Evolutionary conservation across 2,329 filamentous ascomycete genomes (phyloP).

Genomic region (Scopulariopsis brevicaulis): DNA sequence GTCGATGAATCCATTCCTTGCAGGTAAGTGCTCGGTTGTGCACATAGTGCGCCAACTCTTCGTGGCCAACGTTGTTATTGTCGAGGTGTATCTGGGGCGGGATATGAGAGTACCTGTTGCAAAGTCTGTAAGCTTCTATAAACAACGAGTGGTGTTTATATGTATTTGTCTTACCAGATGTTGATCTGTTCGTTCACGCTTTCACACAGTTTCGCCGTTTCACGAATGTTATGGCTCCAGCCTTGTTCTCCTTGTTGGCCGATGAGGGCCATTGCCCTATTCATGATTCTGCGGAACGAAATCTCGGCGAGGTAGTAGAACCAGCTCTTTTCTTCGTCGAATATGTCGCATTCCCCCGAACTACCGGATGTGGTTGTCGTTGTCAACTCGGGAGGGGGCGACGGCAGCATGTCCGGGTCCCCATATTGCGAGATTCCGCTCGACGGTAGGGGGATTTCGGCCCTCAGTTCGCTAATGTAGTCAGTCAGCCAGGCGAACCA

Average conservation of each 20-base stretch:
- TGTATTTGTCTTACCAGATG: too few species aligned
- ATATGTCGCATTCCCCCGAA: background rate
- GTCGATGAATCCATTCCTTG: conserved; percentile 16
- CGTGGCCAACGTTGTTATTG: background rate
- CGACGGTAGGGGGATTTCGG: too few species aligned
- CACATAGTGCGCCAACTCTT: conserved; percentile 12
- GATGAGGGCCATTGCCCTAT: conserved; percentile 4
- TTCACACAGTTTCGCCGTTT: background rate
- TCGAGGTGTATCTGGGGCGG: background rate
- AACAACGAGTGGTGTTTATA: too few species aligned
- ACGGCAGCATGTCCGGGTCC: too few species aligned
- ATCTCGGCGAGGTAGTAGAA: conserved; percentile 11
- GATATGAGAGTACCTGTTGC: too few species aligned
- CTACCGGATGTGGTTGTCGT: background rate
- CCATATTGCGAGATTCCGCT: too few species aligned
- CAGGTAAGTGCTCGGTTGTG: too few species aligned
- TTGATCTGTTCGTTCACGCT: too few species aligned
- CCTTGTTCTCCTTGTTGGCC: background rate
- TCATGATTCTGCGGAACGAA: conserved; percentile 9
- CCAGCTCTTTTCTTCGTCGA: conserved; percentile 8
- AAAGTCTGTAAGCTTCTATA: too few species aligned
- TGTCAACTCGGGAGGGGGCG: too few species aligned
- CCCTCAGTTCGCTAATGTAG: too few species aligned
- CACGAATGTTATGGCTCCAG: background rate
- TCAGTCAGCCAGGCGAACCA: too few species aligned